These are phyloP conservation scores for Raddia guianensis DNA, from an alignment of 176 grass and related monocot species.

Conservation along the genomic window DNA sequence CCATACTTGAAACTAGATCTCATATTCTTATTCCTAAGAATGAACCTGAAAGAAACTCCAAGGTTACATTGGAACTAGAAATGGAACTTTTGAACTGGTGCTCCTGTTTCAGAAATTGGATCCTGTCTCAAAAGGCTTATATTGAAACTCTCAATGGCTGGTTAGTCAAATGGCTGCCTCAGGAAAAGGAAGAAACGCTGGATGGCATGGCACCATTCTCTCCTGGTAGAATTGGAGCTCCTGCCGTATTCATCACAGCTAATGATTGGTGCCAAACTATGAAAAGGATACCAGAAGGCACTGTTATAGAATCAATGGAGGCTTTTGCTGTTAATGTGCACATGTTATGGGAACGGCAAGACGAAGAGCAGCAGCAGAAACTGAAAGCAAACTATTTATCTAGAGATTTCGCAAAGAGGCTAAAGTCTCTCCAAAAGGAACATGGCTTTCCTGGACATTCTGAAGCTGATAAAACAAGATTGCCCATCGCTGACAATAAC, in stretches of 20 bases:
- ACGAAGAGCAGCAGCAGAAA: constrained; percentile 65
- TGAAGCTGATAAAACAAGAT: constrained; percentile 28
- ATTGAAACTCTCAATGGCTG: constrained; percentile 75
- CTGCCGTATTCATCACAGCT: constrained; percentile 69
- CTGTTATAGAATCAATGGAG: constrained; percentile 61
- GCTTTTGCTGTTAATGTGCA: constrained; percentile 69
- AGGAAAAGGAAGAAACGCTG: constrained; percentile 73
- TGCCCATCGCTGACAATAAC: constrained; percentile 23
- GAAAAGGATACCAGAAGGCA: constrained; percentile 61
- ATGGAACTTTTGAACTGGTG: constrained; percentile 85
- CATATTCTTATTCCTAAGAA: constrained; percentile 62
- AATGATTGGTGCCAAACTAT: constrained; percentile 76
- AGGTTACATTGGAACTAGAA: constrained; percentile 70
- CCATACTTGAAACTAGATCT: constrained; percentile 68
- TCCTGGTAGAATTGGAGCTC: constrained; percentile 67
- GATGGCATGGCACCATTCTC: constrained; percentile 65
- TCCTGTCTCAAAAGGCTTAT: constrained; percentile 70
- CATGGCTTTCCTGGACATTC: constrained; percentile 43
- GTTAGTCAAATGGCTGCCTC: constrained; percentile 86
- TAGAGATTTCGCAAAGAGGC: constrained; percentile 64
- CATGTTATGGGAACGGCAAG: constrained; percentile 64
- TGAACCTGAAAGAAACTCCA: constrained; percentile 52
- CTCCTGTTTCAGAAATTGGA: constrained; percentile 83
- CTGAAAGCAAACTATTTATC: constrained; percentile 65
- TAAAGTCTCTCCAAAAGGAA: constrained; percentile 53